Base-by-base conservation (phyloP, 2,329 filamentous ascomycete genomes). In the Xylariales sp. region DNA sequence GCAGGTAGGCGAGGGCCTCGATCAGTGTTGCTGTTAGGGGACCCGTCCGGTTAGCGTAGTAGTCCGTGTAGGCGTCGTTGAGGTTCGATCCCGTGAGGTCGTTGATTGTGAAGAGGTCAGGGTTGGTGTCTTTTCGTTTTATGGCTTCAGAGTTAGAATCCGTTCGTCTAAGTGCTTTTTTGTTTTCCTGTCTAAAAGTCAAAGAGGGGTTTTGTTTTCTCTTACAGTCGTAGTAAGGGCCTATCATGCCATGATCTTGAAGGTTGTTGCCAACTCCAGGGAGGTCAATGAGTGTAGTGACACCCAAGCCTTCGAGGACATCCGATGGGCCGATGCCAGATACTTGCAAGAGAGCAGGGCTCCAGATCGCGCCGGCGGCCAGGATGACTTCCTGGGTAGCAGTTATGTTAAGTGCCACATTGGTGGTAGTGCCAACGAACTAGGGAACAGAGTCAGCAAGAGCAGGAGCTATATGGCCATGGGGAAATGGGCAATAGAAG, bases 181-280 rank as follows among this genome's bases (percentile, higher is more conserved):
- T 6, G 24, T n/a, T 7, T 3, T 21, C 13, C 12, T 6, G 4
- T 2, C 3, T 20, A 1, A 33, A 7, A 33, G 1, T 15, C 11
- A 20, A 27, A 8, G 8, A n/a, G 8, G 23, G 23, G n/a, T 4
- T 18, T 25, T 25, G n/a, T 25, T 25, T n/a, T 8, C 4, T 36
- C 43, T 43, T 25, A 48, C 41, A 47, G 23, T 45, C 48, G 35
- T 48, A 57, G 20, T 42, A 40, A 30, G 47, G 33, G 44, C 31
- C 43, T 12, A 60, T 36, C 37, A 52, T 55, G 14, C 50, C 44
- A 17, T 69, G 66, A 32, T 70, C 67, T 21, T 67, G 62, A 15
- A 69, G 58, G 43, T 70, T 69, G 31, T 66, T 54, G 3, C 73
- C 73, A 1, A 76, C 72, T 0, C 65, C 69, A 0, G 72, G 67